phyloP scores from a whole-genome alignment of 2,329 filamentous ascomycete genomes.

The Trichoderma sp. region DNA sequence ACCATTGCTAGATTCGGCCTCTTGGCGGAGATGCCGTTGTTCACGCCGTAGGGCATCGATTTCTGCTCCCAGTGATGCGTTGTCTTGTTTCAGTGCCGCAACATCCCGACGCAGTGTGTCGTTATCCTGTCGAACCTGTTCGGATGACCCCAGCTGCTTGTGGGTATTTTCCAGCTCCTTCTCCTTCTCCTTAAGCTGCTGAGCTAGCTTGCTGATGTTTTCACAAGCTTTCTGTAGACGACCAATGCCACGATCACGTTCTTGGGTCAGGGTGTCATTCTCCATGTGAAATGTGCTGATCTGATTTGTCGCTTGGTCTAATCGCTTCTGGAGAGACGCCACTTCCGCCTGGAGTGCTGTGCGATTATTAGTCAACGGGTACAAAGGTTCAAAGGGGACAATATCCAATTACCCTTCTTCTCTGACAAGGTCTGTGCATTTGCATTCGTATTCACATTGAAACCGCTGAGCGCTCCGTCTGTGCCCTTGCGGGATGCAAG shows the following conservation, averaged over 20 bases:
- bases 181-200: constrained; percentile 42
- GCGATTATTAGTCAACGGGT: constrained; percentile 14
- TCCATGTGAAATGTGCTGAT: constrained; percentile 61
- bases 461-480: constrained; percentile 43
- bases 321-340: constrained; percentile 56
- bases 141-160: constrained; percentile 41
- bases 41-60: constrained; percentile 41
- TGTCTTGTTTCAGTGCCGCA: constrained; percentile 41
- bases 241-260: constrained; percentile 63
- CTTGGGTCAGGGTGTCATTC: constrained; percentile 59
- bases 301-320: constrained; percentile 63
- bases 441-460: constrained; percentile 41
- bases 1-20: constrained; percentile 42
- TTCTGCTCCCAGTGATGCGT: constrained; percentile 40
- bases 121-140: constrained; percentile 40
- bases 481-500: constrained; percentile 44
- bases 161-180: constrained; percentile 44
- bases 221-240: constrained; percentile 61
- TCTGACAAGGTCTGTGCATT: constrained; percentile 48
- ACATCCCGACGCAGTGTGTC: constrained; percentile 43
- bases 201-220: constrained; percentile 52
- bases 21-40: constrained; percentile 37
- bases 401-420: constrained; percentile 51
- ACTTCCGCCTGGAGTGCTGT: constrained; percentile 59
- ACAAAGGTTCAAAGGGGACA: neutral